Percentiles rank a stretch among this genome's conserved stretches.
phyloP scores from a whole-genome alignment of 116 monocot genomes.

The Dioscorea cayenensis region DNA sequence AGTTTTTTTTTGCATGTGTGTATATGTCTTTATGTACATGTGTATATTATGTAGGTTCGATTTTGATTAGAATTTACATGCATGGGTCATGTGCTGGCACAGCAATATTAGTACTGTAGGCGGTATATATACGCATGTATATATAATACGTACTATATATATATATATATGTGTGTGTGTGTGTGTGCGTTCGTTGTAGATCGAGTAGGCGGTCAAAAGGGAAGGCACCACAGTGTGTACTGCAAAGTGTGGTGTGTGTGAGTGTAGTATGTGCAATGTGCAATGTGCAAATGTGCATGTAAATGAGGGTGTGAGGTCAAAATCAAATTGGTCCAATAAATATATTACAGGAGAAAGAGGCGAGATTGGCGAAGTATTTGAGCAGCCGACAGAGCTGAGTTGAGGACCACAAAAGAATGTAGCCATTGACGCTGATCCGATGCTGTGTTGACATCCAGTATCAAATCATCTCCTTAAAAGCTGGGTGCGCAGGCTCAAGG shows the following conservation, averaged over 20 bases:
- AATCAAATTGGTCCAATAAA: conserved; percentile 37
- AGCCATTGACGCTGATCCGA: conserved; percentile 9
- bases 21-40: background rate
- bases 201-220: too few species aligned
- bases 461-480: conserved; percentile 9
- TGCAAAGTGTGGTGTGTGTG: too few species aligned
- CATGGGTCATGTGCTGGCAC: too few species aligned
- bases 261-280: too few species aligned
- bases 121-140: too few species aligned
- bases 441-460: background rate
- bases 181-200: too few species aligned
- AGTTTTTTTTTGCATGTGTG: too few species aligned
- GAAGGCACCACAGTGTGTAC: too few species aligned
- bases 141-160: too few species aligned
- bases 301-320: conserved; percentile 26
- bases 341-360: conserved; percentile 4
- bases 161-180: too few species aligned
- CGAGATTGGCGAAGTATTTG: background rate
- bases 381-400: conserved; percentile 8
- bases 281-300: background rate
- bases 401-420: conserved; percentile 13
- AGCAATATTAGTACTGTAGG: too few species aligned
- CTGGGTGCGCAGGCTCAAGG: conserved; percentile 17
- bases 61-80: too few species aligned
- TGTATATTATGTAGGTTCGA: background rate